A percentile compares a stretch with the other conserved stretches of the same genome.
Conservation (phyloP, 1,139 yeast species). For the Scheffersomyces stambukii region DNA sequence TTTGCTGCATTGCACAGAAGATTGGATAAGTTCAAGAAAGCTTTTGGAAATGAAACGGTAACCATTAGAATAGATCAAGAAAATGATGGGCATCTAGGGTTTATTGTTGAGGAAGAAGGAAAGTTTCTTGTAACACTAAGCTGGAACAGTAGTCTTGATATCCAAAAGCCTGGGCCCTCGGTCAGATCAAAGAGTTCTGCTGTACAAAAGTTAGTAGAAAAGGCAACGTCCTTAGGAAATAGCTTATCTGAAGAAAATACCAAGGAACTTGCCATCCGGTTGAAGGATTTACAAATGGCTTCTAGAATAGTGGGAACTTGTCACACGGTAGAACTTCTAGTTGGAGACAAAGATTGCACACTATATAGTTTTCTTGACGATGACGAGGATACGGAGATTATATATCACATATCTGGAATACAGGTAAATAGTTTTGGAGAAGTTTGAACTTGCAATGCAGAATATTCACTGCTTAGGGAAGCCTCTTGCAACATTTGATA, state of each 20-base stretch:
- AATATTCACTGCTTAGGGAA: too few relatives aligned
- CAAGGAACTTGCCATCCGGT: slow-evolving; percentile 41
- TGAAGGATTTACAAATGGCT: slow-evolving; percentile 58
- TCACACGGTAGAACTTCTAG: slow-evolving; percentile 46
- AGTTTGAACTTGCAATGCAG: too few relatives aligned
- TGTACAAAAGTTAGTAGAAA: too few relatives aligned
- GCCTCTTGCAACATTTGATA: too few relatives aligned
- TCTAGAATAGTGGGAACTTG: slow-evolving; percentile 51
- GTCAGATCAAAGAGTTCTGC: too few relatives aligned
- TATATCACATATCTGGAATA: slow-evolving; percentile 45
- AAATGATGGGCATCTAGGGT: slow-evolving; percentile 39
- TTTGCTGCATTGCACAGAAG: slow-evolving; percentile 47
- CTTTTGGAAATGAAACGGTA: slow-evolving; percentile 26
- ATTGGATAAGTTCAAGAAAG: slow-evolving; percentile 51
- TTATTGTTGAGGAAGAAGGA: slow-evolving; percentile 53
- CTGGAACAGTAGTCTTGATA: slow-evolving; percentile 51
- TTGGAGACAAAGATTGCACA: slow-evolving; percentile 48
- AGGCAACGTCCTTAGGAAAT: slow-evolving; percentile 7
- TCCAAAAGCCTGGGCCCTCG: slow-evolving; percentile 23
- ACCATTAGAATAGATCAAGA: slow-evolving; percentile 31
- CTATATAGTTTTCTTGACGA: slow-evolving; percentile 57
- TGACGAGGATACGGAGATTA: slow-evolving; percentile 50
- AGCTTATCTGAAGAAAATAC: too few relatives aligned
- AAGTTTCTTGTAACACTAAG: slow-evolving; percentile 48
- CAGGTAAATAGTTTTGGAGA: not conserved